phyloP scores from a whole-genome alignment of 2,329 filamentous ascomycete genomes.

The Xylaria digitata region DNA sequence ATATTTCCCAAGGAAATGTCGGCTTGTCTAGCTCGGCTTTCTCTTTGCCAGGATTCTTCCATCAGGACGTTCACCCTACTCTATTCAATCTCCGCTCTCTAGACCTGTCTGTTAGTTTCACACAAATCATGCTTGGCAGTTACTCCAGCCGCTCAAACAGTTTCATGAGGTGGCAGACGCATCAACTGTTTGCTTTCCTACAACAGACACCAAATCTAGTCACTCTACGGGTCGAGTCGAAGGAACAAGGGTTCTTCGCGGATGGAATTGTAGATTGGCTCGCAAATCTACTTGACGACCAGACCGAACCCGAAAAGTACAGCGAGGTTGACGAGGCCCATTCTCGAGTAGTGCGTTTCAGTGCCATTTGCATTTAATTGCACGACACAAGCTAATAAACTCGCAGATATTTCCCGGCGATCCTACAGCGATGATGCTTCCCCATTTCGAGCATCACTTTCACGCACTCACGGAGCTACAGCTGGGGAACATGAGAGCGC shows the following conservation, averaged over 20 bases:
- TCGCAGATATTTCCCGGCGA: conserved; percentile 1
- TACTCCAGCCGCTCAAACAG: conserved; percentile 37
- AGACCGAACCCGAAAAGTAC: not conserved
- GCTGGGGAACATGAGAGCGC: conserved; percentile 41
- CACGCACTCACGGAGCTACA: conserved; percentile 37
- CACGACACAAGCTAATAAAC: not conserved
- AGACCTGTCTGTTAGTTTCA: conserved; percentile 43
- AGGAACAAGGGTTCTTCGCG: conserved; percentile 36
- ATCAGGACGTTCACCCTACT: conserved; percentile 29
- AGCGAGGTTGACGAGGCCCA: not conserved
- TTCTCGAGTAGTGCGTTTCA: not conserved
- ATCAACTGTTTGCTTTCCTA: conserved; percentile 42
- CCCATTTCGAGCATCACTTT: conserved; percentile 28
- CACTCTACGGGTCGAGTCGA: conserved; percentile 38
- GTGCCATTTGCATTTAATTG: not conserved
- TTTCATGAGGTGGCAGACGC: conserved; percentile 43
- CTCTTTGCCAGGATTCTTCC: conserved; percentile 36
- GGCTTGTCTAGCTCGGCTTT: conserved; percentile 46
- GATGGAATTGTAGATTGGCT: conserved; percentile 43
- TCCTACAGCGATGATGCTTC: conserved; percentile 9
- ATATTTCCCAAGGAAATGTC: conserved; percentile 37
- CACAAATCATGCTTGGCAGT: conserved; percentile 37
- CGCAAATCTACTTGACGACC: conserved; percentile 27
- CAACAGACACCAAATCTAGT: conserved; percentile 40
- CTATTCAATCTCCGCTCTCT: conserved; percentile 37